Percentiles rank a stretch among this genome's conserved stretches.
Conservation (phyloP, 345 rosid genomes). For the Syzygium aromaticum region DNA sequence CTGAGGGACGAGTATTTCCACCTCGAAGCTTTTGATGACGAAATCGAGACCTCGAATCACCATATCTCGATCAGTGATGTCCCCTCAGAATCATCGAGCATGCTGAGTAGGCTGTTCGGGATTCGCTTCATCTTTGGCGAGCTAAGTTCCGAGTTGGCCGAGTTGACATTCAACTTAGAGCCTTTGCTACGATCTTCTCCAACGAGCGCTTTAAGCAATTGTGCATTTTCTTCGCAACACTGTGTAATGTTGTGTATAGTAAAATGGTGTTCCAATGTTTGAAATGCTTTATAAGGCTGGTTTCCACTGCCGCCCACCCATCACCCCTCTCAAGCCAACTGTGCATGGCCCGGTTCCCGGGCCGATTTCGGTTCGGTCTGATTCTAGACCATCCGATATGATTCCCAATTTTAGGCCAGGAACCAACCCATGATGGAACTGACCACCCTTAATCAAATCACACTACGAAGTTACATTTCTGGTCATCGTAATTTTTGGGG, state of each 20-base stretch:
- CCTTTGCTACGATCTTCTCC: background rate
- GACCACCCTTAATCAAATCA: background rate
- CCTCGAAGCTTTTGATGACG: slow-evolving; percentile 60
- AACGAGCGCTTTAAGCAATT: background rate
- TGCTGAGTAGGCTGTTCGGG: slow-evolving; percentile 39
- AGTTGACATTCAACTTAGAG: background rate
- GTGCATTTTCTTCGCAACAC: background rate
- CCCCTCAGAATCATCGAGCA: slow-evolving; percentile 35
- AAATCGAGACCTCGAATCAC: slow-evolving; percentile 45
- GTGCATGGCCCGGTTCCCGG: rapidly evolving
- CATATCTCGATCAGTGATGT: slow-evolving; percentile 11
- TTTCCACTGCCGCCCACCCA: background rate
- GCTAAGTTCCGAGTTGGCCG: slow-evolving; percentile 2
- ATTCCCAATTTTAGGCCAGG: background rate
- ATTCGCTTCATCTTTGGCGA: slow-evolving; percentile 39
- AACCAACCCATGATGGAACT: background rate
- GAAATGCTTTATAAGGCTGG: background rate
- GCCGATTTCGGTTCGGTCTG: background rate
- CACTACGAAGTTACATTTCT: background rate
- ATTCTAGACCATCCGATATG: background rate
- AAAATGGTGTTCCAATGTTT: background rate
- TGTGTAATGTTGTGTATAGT: background rate
- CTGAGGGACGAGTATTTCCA: slow-evolving; percentile 21
- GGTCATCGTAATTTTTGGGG: background rate
- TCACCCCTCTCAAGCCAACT: background rate